Percentiles rank a stretch among this genome's conserved stretches.
phyloP scores from a whole-genome alignment of 306 rosid species.

The Hippophae tibetana region DNA sequence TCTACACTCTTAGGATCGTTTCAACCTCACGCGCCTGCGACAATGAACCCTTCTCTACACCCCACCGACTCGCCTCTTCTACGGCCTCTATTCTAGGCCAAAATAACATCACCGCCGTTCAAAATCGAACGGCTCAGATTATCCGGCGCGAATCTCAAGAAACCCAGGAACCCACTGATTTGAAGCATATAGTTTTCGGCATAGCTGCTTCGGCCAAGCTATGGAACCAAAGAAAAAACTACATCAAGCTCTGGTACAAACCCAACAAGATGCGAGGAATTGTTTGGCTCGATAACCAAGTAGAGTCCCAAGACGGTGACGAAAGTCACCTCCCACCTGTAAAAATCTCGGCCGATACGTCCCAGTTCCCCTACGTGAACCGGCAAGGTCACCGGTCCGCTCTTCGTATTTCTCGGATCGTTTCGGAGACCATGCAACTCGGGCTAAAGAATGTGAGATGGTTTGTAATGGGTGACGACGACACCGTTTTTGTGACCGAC shows the following conservation, averaged over 20 bases:
- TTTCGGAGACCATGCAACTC: conserved; percentile 67
- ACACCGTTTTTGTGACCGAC: conserved; percentile 80
- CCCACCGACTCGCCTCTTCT: conserved; percentile 13
- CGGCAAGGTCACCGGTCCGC: conserved; percentile 91
- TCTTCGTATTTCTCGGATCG: conserved; percentile 81
- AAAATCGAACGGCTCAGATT: conserved; percentile 7
- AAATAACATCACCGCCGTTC: not conserved
- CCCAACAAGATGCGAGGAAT: conserved; percentile 56
- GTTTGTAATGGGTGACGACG: conserved; percentile 99
- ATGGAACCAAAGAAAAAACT: conserved; percentile 65
- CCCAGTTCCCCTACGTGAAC: conserved; percentile 49
- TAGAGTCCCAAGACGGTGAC: conserved; percentile 18
- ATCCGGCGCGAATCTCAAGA: conserved; percentile 17
- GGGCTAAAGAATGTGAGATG: conserved; percentile 62
- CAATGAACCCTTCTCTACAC: conserved; percentile 27
- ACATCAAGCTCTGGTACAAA: conserved; percentile 86
- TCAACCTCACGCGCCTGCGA: conserved; percentile 50
- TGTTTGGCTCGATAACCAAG: conserved; percentile 69
- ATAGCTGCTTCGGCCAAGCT: conserved; percentile 87
- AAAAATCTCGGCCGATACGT: conserved; percentile 59
- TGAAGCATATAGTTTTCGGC: conserved; percentile 70
- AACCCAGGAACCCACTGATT: conserved; percentile 27
- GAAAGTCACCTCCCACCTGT: conserved; percentile 41
- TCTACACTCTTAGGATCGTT: conserved; percentile 62
- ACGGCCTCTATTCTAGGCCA: not conserved